A percentile compares a stretch with the other conserved stretches of the same genome.
Conservation (phyloP, 2,329 filamentous ascomycete species). For the Thelonectria olida region DNA sequence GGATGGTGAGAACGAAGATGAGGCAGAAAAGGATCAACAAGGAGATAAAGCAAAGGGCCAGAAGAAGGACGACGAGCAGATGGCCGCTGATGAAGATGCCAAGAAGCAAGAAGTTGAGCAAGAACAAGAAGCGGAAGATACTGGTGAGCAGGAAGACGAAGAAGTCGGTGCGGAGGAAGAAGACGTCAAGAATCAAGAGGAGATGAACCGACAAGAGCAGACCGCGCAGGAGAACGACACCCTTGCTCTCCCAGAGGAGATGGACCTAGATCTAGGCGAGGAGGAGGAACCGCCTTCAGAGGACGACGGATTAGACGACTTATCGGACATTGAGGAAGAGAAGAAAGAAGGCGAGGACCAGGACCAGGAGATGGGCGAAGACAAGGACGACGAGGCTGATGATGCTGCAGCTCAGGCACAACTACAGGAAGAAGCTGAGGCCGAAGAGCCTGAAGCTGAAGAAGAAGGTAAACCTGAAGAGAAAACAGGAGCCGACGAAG, state of each 20-base stretch:
- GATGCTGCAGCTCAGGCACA: conserved; percentile 50
- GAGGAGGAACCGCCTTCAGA: conserved; percentile 67
- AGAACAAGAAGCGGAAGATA: conserved; percentile 55
- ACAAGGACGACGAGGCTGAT: conserved; percentile 48
- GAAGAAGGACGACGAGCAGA: conserved; percentile 71
- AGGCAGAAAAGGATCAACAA: conserved; percentile 84
- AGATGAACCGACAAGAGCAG: conserved; percentile 71
- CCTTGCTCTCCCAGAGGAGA: conserved; percentile 86
- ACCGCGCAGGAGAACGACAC: conserved; percentile 84
- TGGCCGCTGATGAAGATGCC: conserved; percentile 67
- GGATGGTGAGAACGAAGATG: conserved; percentile 85
- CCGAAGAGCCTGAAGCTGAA: conserved; percentile 63
- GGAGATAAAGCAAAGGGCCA: conserved; percentile 77
- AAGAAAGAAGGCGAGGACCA: conserved; percentile 47
- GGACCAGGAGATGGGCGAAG: conserved; percentile 50
- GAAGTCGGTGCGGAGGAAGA: conserved; percentile 71
- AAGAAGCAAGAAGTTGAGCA: conserved; percentile 55
- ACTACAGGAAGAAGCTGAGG: conserved; percentile 48
- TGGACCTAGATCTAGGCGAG: conserved; percentile 84
- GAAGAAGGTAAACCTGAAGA: conserved; percentile 65
- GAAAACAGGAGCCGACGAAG: conserved; percentile 51
- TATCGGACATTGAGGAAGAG: conserved; percentile 64
- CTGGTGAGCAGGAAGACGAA: conserved; percentile 54
- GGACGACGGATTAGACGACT: conserved; percentile 66
- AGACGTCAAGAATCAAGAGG: conserved; percentile 63